Evolutionary conservation across 345 rosid species (phyloP).

Genomic region (Eucalyptus sp.): DNA sequence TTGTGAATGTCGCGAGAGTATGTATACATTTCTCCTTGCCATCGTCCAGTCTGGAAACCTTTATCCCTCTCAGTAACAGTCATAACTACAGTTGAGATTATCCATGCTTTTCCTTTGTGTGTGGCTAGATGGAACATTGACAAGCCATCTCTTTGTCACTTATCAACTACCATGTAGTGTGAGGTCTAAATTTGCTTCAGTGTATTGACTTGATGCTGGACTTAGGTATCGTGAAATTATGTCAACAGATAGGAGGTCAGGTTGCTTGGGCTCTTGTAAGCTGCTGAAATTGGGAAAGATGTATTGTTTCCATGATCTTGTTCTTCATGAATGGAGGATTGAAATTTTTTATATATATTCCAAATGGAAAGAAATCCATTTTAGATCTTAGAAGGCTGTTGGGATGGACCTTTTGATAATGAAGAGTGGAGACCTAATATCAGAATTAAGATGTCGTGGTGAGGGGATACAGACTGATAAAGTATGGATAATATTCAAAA

Average conservation of each 20-base stretch:
- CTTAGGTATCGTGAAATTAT: background rate
- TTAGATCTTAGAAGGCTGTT: background rate
- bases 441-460: background rate
- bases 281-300: background rate
- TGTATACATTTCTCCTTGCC: background rate
- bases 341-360: background rate
- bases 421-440: background rate
- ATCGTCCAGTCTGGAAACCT: background rate
- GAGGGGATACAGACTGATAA: background rate
- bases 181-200: background rate
- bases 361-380: background rate
- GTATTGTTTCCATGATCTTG: background rate
- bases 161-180: background rate
- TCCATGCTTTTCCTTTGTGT: background rate
- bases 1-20: constrained; percentile 77
- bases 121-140: background rate
- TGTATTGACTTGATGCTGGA: background rate
- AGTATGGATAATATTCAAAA: background rate
- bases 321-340: background rate
- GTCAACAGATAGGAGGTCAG: background rate
- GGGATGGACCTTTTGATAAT: background rate
- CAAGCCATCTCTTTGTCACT: background rate
- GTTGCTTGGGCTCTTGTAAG: background rate
- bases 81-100: background rate
- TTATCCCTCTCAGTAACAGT: background rate